These are phyloP conservation scores for Cryptococcus neoformans DNA, from an alignment of 1,284 basidiomycete genomes.

Conservation along the genomic window DNA sequence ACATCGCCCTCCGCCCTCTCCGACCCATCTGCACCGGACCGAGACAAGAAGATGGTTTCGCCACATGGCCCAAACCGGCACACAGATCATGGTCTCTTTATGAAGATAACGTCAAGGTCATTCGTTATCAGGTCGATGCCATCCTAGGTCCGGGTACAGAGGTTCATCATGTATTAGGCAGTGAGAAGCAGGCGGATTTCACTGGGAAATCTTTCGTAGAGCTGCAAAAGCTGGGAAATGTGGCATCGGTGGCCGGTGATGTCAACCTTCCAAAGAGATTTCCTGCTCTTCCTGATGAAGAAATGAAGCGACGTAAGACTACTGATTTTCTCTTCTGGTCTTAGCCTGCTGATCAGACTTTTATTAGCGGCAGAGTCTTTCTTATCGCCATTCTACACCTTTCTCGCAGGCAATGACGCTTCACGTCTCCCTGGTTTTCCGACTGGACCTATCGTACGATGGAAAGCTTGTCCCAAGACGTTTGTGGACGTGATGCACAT, in stretches of 20 bases:
- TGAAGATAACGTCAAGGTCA: constrained; percentile 36
- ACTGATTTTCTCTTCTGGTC: background rate
- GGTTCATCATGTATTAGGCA: constrained; percentile 26
- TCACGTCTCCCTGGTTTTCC: constrained; percentile 24
- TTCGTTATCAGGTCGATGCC: constrained; percentile 20
- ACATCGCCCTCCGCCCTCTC: constrained; percentile 21
- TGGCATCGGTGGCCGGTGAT: no score
- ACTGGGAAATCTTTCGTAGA: constrained; percentile 8
- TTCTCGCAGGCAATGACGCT: constrained; percentile 19
- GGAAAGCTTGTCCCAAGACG: constrained; percentile 15
- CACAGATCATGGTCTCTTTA: constrained; percentile 22
- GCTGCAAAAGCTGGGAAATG: constrained; percentile 16
- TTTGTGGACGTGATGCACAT: constrained; percentile 25
- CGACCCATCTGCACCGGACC: constrained; percentile 30
- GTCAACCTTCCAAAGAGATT: no score
- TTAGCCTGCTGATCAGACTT: background rate
- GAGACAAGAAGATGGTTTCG: constrained; percentile 28
- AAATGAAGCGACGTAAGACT: constrained; percentile 19
- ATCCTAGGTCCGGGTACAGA: constrained; percentile 18
- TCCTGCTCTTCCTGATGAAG: background rate
- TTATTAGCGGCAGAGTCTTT: constrained; percentile 17
- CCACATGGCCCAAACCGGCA: constrained; percentile 16
- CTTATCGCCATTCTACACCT: constrained; percentile 40
- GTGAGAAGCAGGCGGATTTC: constrained; percentile 10
- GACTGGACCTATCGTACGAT: constrained; percentile 12